Evolutionary conservation across 2,329 filamentous ascomycete species (phyloP), one percentile per base, ranked within the genome.

Genomic region (Coniosporium uncinatum): DNA sequence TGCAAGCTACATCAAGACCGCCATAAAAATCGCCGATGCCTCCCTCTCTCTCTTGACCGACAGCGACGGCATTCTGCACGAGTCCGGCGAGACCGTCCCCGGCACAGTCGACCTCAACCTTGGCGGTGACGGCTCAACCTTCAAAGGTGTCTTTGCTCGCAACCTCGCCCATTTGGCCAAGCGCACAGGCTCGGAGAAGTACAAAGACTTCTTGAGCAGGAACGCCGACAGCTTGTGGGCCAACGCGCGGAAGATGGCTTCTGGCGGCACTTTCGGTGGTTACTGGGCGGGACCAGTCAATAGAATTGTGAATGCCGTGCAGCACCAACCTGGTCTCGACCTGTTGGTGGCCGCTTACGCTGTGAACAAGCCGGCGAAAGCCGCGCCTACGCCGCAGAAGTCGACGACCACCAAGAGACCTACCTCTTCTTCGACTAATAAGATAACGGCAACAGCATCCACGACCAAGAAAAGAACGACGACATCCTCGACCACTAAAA

Each of bases 181-280:
- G 1, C 72, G 59, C 2, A 70, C 69, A 1, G 74, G 75, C 0
- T 62, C 73, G 29, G 56, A 66, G 3, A 56, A 8, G 6, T 82
- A 79, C 52, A 63, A 59, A 14, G 54, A 62, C 2, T 80, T 81
- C 42, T 75, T 88, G 42, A 56, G 70, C 37, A 63, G 58, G 22
- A 87, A 85, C 43, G 83, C 83, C 6, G 64, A 82, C 46, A 75
- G 73, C 34, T 79, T 88, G 43, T 88, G 82, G 83, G n/a, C n/a
- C n/a, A n/a, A n/a, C n/a, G n/a, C n/a, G n/a, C n/a, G n/a, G n/a
- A n/a, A n/a, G n/a, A n/a, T n/a, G n/a, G n/a, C n/a, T n/a, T n/a
- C n/a, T n/a, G n/a, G n/a, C n/a, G n/a, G n/a, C n/a, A n/a, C n/a
- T n/a, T n/a, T n/a, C 14, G 79, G 83, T 17, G 63, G 82, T 2